Percentiles rank a stretch among this genome's conserved stretches.
phyloP scores from a whole-genome alignment of 2,329 filamentous ascomycete species.

The Penicillium brevicompactum region DNA sequence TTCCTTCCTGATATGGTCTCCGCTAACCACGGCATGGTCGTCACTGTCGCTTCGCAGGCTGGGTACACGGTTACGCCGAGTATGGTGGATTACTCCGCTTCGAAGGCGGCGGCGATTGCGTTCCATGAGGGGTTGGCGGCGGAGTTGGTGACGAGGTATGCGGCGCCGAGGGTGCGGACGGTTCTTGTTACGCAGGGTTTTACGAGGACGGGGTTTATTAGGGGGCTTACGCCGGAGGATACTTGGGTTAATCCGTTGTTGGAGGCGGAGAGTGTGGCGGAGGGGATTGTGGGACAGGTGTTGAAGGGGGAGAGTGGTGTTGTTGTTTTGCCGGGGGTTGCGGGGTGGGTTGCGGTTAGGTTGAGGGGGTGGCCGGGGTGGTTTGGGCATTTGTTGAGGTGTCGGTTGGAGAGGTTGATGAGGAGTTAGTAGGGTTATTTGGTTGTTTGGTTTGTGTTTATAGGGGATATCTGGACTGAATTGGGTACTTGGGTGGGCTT shows the following conservation, averaged over 20 bases:
- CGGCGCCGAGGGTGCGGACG: constrained; percentile 63
- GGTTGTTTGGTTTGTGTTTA: neutral
- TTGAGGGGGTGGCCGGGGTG: constrained; percentile 62
- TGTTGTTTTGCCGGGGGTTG: constrained; percentile 56
- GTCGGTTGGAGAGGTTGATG: constrained; percentile 35
- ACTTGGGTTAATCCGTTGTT: constrained; percentile 58
- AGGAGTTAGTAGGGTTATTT: constrained; percentile 12
- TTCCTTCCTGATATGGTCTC: constrained; percentile 68
- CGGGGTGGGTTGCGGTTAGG: constrained; percentile 45
- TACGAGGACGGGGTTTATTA: constrained; percentile 63
- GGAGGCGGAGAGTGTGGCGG: constrained; percentile 64
- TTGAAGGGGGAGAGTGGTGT: constrained; percentile 60
- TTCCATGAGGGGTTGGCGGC: constrained; percentile 68
- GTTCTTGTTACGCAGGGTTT: constrained; percentile 67
- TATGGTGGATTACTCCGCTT: constrained; percentile 68
- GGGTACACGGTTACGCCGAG: constrained; percentile 62
- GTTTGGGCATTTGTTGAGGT: constrained; percentile 59
- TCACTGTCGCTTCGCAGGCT: constrained; percentile 68
- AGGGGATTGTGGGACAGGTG: constrained; percentile 64
- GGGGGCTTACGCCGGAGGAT: constrained; percentile 55
- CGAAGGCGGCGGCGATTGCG: constrained; percentile 66
- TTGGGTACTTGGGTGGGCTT: too few species aligned
- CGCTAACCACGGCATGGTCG: constrained; percentile 70
- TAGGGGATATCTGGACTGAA: neutral
- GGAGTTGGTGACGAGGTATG: constrained; percentile 62